Evolutionary conservation across 345 rosid genomes (phyloP).

Genomic region (Syzygium oleosum): DNA sequence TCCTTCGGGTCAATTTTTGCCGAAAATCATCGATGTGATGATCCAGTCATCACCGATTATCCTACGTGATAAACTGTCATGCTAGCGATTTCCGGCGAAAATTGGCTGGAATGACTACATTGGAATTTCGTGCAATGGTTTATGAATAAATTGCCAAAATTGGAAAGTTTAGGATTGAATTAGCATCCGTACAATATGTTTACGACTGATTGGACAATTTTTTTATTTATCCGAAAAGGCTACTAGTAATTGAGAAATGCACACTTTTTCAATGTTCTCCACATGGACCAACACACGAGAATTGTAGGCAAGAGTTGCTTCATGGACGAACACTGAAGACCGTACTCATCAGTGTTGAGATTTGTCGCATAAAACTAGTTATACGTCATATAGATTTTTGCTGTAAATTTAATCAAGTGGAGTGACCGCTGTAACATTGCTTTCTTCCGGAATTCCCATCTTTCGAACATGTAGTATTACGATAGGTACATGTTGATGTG

Average conservation of each 20-base stretch:
- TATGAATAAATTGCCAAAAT: too few species aligned
- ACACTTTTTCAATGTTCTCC: background rate
- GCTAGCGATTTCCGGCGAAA: accelerated
- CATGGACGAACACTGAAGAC: too few species aligned
- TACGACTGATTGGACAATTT: accelerated
- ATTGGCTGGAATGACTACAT: accelerated
- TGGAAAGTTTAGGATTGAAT: background rate
- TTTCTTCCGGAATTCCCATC: background rate
- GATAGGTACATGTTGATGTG: background rate
- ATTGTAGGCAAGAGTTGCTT: too few species aligned
- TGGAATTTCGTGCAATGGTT: accelerated
- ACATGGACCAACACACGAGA: background rate
- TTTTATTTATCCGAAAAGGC: background rate
- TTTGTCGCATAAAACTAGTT: too few species aligned
- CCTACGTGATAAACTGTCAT: background rate
- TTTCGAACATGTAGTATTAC: background rate
- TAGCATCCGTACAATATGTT: background rate
- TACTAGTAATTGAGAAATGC: background rate
- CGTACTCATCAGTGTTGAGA: too few species aligned
- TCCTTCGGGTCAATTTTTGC: accelerated
- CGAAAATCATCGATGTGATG: accelerated
- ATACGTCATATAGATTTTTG: background rate
- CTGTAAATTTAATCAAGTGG: background rate
- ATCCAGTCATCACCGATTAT: accelerated
- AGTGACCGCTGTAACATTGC: background rate